phyloP scores from a whole-genome alignment of 2,329 filamentous ascomycete species.

The Aspergillus sergii region DNA sequence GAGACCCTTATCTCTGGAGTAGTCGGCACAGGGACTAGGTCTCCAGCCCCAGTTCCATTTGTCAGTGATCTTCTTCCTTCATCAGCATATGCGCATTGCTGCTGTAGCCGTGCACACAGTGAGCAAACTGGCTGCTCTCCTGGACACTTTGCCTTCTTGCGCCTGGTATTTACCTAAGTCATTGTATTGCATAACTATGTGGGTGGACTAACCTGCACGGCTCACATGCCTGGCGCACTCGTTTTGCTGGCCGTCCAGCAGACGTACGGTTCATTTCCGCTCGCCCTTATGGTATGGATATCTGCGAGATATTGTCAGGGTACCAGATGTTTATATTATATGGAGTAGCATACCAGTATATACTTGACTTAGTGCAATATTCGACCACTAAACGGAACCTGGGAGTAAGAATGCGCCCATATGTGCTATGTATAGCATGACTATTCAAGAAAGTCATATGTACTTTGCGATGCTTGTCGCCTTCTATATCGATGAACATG shows the following conservation, averaged over 20 bases:
- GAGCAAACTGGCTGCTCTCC: conserved; percentile 55
- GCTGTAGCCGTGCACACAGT: conserved; percentile 52
- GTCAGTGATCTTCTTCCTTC: conserved; percentile 30
- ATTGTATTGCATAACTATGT: neutral
- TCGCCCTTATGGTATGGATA: neutral
- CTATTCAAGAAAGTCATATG: neutral
- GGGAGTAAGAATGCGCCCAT: neutral
- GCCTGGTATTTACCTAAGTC: conserved; percentile 34
- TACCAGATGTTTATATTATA: neutral
- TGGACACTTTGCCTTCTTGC: conserved; percentile 56
- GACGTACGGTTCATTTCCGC: conserved; percentile 14
- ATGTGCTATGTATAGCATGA: neutral
- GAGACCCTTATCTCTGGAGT: conserved; percentile 16
- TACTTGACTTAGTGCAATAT: neutral
- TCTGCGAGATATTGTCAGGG: neutral
- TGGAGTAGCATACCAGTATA: neutral
- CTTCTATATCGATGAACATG: neutral
- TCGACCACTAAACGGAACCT: neutral
- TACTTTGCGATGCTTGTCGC: neutral
- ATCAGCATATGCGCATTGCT: conserved; percentile 50
- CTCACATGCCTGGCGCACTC: conserved; percentile 46
- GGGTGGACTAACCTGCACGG: conserved; percentile 40
- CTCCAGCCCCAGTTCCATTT: conserved; percentile 12
- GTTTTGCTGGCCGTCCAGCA: conserved; percentile 34
- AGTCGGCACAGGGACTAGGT: conserved; percentile 17